A percentile compares a stretch with the other conserved stretches of the same genome.
phyloP scores from a whole-genome alignment of 768 basidiomycete species.

The Hebeloma cylindrosporum region DNA sequence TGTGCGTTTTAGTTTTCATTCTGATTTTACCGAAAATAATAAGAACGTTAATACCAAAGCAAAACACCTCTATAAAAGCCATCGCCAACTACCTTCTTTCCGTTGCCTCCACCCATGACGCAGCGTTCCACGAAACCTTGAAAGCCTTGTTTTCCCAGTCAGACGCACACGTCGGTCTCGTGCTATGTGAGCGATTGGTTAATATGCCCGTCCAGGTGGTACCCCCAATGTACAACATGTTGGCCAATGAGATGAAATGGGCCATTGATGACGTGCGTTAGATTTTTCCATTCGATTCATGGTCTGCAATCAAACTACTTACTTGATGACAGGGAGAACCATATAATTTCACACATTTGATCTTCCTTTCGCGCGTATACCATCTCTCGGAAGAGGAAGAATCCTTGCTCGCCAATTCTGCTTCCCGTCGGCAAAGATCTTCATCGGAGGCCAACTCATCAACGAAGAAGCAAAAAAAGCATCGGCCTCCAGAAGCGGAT shows the following conservation, averaged over 20 bases:
- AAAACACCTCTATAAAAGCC: conserved; percentile 67
- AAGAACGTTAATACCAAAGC: conserved; percentile 38
- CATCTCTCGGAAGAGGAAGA: conserved; percentile 72
- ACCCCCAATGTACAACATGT: conserved; percentile 90
- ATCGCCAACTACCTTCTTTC: conserved; percentile 69
- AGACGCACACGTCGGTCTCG: conserved; percentile 68
- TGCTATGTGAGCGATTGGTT: conserved; percentile 85
- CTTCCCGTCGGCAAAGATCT: conserved; percentile 24
- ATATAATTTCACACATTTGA: conserved; percentile 69
- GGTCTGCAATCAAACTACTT: background rate
- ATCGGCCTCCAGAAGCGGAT: conserved; percentile 21
- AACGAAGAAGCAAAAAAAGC: conserved; percentile 44
- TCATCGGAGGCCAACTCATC: conserved; percentile 24
- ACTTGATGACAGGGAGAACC: conserved; percentile 46
- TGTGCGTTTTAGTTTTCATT: conserved; percentile 17
- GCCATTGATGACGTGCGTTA: conserved; percentile 62
- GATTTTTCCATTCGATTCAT: background rate
- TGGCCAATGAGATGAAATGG: conserved; percentile 77
- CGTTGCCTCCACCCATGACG: conserved; percentile 51
- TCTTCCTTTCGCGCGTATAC: conserved; percentile 81
- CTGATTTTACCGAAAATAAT: background rate
- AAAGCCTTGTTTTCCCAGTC: conserved; percentile 51
- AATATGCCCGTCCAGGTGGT: conserved; percentile 96
- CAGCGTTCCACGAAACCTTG: conserved; percentile 52
- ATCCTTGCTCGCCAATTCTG: conserved; percentile 45